Evolutionary conservation across 768 basidiomycete genomes (phyloP).

Genomic region (Amanita exitialis): DNA sequence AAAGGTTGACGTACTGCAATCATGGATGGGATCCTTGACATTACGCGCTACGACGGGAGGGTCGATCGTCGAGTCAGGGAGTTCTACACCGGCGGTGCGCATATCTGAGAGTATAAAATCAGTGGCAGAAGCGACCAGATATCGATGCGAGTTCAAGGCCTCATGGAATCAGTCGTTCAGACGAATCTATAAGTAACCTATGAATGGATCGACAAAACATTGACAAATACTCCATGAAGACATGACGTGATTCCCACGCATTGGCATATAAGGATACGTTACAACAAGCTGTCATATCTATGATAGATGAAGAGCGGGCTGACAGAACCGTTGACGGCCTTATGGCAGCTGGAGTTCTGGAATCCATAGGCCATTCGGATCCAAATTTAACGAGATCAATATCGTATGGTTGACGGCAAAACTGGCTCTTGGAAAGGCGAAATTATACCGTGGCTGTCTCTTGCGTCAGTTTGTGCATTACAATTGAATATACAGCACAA

Average conservation of each 20-base stretch:
- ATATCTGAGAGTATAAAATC: background rate
- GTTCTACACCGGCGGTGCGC: background rate
- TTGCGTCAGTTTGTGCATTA: background rate
- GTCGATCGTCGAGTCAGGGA: background rate
- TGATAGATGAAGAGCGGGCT: too few relatives aligned
- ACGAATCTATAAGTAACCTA: background rate
- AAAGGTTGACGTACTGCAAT: slow-evolving; percentile 20
- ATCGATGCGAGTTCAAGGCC: background rate
- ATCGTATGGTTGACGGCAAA: background rate
- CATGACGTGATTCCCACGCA: too few relatives aligned
- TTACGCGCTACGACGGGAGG: slow-evolving; percentile 6
- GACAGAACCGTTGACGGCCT: background rate
- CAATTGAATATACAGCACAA: background rate
- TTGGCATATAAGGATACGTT: too few relatives aligned
- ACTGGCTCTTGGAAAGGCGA: background rate
- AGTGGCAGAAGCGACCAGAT: background rate
- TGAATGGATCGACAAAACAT: background rate
- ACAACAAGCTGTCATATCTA: too few relatives aligned
- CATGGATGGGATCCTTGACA: slow-evolving; percentile 28
- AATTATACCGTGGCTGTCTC: background rate
- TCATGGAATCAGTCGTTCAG: background rate
- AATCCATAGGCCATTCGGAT: background rate
- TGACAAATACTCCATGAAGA: background rate
- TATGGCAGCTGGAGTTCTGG: background rate
- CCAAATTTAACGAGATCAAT: background rate